A percentile compares a stretch with the other conserved stretches of the same genome.
Evolutionary conservation across 129 eudicot genomes (phyloP).

Genomic region (Lactuca saligna): DNA sequence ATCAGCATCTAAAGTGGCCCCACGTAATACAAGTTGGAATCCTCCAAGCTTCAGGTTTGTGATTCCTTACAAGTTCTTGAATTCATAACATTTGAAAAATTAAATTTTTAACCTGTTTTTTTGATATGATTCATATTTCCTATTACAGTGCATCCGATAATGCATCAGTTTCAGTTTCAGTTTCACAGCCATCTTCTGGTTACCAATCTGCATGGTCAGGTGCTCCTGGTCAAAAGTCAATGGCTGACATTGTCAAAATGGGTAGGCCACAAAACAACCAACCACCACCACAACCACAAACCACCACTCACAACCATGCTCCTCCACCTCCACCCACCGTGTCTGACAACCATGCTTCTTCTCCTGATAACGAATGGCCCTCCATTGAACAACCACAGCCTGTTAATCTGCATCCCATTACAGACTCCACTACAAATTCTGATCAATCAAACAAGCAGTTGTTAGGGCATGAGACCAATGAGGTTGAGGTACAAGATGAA

Average conservation of each 20-base stretch:
- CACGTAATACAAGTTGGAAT: conserved; percentile 43
- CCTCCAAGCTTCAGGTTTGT: conserved; percentile 55
- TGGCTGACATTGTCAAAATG: conserved; percentile 99
- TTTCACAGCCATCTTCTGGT: conserved; percentile 56
- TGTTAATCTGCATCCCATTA: conserved; percentile 24
- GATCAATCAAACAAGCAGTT: conserved; percentile 43
- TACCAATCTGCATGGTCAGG: conserved; percentile 73
- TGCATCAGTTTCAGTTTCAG: conserved; percentile 37
- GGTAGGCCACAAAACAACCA: conserved; percentile 68
- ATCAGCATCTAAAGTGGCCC: conserved; percentile 36
- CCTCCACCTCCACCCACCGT: conserved; percentile 29
- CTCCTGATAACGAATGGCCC: conserved; percentile 76
- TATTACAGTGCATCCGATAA: conserved; percentile 59
- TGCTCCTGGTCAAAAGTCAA: conserved; percentile 76
- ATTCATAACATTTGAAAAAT: not conserved
- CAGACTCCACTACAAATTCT: conserved; percentile 39
- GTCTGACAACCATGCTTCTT: conserved; percentile 35
- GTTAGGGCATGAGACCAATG: conserved; percentile 38
- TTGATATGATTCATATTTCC: not conserved
- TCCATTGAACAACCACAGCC: conserved; percentile 58
- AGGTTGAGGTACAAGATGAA: conserved; percentile 54
- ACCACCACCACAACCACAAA: conserved; percentile 34
- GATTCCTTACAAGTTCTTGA: not conserved
- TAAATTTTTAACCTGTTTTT: not conserved
- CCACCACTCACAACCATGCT: conserved; percentile 35